These are phyloP conservation scores for Zasmidium angulare DNA, from an alignment of 2,329 filamentous ascomycete species.

Conservation along the genomic window DNA sequence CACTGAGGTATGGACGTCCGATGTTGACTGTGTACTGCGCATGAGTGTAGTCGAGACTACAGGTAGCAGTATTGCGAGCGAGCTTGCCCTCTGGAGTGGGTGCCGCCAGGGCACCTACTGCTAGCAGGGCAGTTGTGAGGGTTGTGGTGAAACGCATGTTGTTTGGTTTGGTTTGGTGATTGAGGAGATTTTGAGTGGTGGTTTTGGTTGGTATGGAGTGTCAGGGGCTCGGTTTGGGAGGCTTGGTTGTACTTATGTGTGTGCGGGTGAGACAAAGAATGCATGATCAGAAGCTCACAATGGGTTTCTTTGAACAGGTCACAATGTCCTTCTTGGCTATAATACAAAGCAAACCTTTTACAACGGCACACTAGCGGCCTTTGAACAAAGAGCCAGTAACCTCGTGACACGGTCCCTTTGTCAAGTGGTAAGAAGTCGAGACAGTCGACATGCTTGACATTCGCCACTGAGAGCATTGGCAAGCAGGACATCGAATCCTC, in stretches of 20 bases:
- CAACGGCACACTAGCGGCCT: too few species aligned
- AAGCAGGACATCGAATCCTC: too few species aligned
- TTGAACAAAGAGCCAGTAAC: too few species aligned
- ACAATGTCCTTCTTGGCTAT: too few species aligned
- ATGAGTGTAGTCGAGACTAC: conserved; percentile 2
- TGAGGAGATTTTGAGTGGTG: background rate
- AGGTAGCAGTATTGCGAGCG: background rate
- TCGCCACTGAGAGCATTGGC: too few species aligned
- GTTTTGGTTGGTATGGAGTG: too few species aligned
- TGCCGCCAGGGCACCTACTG: conserved; percentile 6
- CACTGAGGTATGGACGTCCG: conserved; percentile 2
- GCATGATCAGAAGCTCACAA: background rate
- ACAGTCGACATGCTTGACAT: too few species aligned
- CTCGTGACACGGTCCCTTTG: too few species aligned
- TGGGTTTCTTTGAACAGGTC: background rate
- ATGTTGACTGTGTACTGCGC: conserved; percentile 8
- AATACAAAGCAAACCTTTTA: too few species aligned
- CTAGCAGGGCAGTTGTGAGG: conserved; percentile 6
- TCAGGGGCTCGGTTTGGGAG: background rate
- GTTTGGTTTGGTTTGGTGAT: background rate
- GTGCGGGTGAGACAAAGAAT: background rate
- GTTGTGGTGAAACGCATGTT: background rate
- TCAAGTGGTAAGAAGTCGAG: too few species aligned
- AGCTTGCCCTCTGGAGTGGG: background rate
- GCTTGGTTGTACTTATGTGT: background rate